Conservation (phyloP, 148 eudicot genomes). For the Dysphania ambrosioides region DNA sequence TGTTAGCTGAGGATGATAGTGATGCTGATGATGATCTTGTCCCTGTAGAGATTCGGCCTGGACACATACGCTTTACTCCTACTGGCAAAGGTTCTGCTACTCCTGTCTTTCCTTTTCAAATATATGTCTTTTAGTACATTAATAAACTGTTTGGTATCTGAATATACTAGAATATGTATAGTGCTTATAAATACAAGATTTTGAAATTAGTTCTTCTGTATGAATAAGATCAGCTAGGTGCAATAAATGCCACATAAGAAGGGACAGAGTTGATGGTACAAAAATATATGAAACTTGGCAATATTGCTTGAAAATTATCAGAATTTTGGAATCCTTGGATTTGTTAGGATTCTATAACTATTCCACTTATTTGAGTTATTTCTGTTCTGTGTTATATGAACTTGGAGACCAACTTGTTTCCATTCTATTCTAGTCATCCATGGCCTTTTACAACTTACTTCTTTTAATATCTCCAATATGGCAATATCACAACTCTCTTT, state of each 20-base stretch:
- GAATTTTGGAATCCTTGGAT: no score
- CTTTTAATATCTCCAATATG: not conserved
- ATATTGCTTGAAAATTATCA: not conserved
- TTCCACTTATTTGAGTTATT: no score
- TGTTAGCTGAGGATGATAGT: conserved; percentile 36
- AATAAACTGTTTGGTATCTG: not conserved
- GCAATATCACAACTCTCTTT: no score
- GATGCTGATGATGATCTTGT: conserved; percentile 54
- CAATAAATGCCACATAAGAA: not conserved
- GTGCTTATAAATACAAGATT: not conserved
- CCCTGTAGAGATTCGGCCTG: conserved; percentile 77
- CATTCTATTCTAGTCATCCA: no score
- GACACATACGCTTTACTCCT: conserved; percentile 82
- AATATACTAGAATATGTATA: not conserved
- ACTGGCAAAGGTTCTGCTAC: conserved; percentile 48
- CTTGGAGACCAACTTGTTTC: no score
- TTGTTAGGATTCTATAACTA: no score
- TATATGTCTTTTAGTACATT: not conserved
- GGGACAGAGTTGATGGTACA: not conserved
- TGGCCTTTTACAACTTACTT: not conserved
- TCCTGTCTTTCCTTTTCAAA: conserved; percentile 5
- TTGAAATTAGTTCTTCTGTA: not conserved
- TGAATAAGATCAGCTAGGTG: not conserved
- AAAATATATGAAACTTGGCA: not conserved
- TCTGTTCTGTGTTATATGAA: no score